Base-by-base conservation (phyloP, 78 protist species). In the Anaeramoeba ignava region DNA sequence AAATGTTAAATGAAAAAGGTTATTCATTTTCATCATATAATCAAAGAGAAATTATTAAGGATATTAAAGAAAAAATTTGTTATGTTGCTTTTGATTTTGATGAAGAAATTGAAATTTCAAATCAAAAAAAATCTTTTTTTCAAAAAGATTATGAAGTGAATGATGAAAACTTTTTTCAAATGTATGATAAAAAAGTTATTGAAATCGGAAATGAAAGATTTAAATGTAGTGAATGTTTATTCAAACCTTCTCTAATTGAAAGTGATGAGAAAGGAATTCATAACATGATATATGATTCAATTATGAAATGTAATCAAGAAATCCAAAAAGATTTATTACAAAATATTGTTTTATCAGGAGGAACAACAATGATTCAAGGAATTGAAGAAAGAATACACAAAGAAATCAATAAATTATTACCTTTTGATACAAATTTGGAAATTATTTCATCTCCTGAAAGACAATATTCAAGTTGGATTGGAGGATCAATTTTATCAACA, bases 351-450 rank as follows among this genome's bases (percentile, higher is more conserved):
- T 54, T 54, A 54, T 27, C 17, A 27, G 73, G 73, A 27, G 73
- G 73, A 54, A 27, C 73, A 8, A 54, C 73, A 54, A 8, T 54
- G 8, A 54, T 17, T 27, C 8, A 54, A 17, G 73, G 73, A 8
- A 27, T 54, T 54, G 73, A 27, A 27, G 73, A 54, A 17, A 54
- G 17, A 54, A n/a, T 84, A 33, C 41, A 84, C 42, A 81, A 82
- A 8, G 87, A 84, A 31, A 81, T 84, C 2, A 27, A 8, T 54
- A 27, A 8, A 27, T 17, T 54, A 27, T 17, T 54, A 8, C 73
- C 8, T 27, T 27, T 27, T 8, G 17, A 54, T 27, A 54, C 17
- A 17, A 54, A 54, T 27, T 54, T 54, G 73, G 17, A 54, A 54
- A 17, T 54, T 27, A 27, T 17, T 17, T 8, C 73, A 54, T 54